Evolutionary conservation across 148 eudicot genomes (phyloP), one percentile per base, ranked within the genome.

Genomic region (Rhododendron molle): DNA sequence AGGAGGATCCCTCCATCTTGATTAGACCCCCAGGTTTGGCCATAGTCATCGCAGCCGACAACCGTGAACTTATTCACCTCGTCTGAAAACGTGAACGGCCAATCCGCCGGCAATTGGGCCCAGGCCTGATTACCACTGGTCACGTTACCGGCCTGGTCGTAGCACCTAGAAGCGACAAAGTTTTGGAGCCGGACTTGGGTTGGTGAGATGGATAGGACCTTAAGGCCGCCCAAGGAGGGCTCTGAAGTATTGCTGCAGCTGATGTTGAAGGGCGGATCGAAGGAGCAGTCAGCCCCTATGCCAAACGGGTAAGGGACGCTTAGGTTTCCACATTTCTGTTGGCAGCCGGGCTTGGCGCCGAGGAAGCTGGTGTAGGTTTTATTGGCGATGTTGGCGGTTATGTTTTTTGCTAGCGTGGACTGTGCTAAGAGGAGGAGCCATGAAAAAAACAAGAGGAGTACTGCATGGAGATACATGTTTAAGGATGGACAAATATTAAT

Each of bases 21-120:
- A 0, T 38, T 0, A 38, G 4, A 38, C 3, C 90, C 91, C 1
- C 0, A 0, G 1, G 90, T 80, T 10, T 78, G 1, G 0, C 67
- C 92, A 0, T 50, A 52, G 26, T 88, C 90, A 23, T 90, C 91
- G 47, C 95, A 93, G 8, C 95, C 93, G 28, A 91, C 23, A 7
- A 85, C 87, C 0, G 85, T 83, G 47, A 93, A 88, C 80, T 71
- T 91, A 88, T 93, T 93, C 5, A 23, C 52, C 0, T 85, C 83
- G 77, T 89, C 77, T 0, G 93, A 88, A 78, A 89, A 78, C 9
- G 86, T 83, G 54, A 52, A 81, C 0, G 89, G 87, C 0, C 9
- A 0, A 12, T 36, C 60, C 10, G 81, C 6, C 40, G 40, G 40
- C 40, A 38, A 38, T 0, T 38, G 0, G 40, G 6, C 6, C 40